A percentile compares a stretch with the other conserved stretches of the same genome.
phyloP scores from a whole-genome alignment of 1,139 yeast genomes.

The Debaryomyces nepalensis region DNA sequence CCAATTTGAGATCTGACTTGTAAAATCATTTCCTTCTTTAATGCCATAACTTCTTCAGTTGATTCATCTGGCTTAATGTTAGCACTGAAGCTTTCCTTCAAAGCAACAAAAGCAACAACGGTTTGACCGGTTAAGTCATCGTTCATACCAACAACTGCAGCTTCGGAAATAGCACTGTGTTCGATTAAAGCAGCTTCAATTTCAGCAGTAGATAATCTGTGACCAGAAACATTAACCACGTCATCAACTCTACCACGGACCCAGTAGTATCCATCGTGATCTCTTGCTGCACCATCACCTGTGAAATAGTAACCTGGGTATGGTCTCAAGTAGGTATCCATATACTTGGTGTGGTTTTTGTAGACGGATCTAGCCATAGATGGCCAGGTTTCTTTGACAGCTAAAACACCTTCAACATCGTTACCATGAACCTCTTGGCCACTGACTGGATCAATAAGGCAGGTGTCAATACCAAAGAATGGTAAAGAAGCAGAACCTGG shows the following conservation, averaged over 20 bases:
- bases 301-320: conserved; percentile 97
- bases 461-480: conserved; percentile 91
- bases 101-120: conserved; percentile 88
- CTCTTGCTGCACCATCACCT: conserved; percentile 99
- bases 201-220: conserved; percentile 95
- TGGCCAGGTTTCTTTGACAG: conserved; percentile 91
- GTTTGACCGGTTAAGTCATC: conserved; percentile 99
- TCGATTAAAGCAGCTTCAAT: conserved; percentile 91
- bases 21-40: conserved; percentile 82
- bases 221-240: conserved; percentile 97
- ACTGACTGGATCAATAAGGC: conserved; percentile 87
- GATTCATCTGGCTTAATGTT: conserved; percentile 50
- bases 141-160: conserved; percentile 93
- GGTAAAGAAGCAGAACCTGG: conserved; percentile 98
- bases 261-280: conserved; percentile 97
- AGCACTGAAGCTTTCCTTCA: conserved; percentile 60
- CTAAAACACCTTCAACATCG: conserved; percentile 96
- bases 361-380: conserved; percentile 97
- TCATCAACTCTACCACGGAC: conserved; percentile 98
- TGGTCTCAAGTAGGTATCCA: conserved; percentile 93
- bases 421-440: conserved; percentile 85
- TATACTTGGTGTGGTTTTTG: conserved; percentile 85
- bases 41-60: conserved; percentile 54
- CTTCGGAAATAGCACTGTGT: conserved; percentile 81
- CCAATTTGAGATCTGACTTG: conserved; percentile 95